These are phyloP conservation scores for Fraxinus floribunda DNA, from an alignment of 305 asterid species.

Conservation along the genomic window DNA sequence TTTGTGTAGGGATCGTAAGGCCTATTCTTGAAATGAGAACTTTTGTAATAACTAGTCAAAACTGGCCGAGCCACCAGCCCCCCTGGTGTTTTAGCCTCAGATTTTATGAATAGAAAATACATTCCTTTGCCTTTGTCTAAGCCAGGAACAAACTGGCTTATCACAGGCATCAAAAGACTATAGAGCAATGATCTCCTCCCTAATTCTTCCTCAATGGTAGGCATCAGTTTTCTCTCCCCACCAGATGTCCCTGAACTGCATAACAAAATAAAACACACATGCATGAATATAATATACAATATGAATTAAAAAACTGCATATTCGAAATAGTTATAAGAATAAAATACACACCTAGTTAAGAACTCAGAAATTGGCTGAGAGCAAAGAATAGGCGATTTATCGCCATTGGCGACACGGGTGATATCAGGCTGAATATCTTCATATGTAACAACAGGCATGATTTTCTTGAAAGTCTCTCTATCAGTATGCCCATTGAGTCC, in stretches of 20 bases:
- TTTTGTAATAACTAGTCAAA: conserved; percentile 9
- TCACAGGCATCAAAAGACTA: not conserved
- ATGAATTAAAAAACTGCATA: not conserved
- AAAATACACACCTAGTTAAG: conserved; percentile 53
- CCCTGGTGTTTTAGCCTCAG: conserved; percentile 21
- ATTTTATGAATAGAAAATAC: conserved; percentile 8
- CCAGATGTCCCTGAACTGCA: conserved; percentile 87
- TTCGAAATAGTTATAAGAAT: not conserved
- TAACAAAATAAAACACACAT: conserved; percentile 18
- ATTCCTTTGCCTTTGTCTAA: conserved; percentile 20
- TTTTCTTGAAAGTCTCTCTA: conserved; percentile 52
- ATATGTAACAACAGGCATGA: conserved; percentile 57
- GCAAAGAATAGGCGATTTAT: conserved; percentile 61
- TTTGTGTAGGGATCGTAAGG: conserved; percentile 23
- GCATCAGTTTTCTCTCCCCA: conserved; percentile 60
- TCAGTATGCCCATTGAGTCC: conserved; percentile 52
- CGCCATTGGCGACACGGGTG: conserved; percentile 73
- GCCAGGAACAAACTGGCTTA: not conserved
- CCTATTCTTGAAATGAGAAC: conserved; percentile 3
- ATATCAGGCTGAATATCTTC: conserved; percentile 69
- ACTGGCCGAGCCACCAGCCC: conserved; percentile 20
- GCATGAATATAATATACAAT: conserved; percentile 22
- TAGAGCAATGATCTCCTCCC: not conserved
- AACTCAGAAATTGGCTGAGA: conserved; percentile 69
- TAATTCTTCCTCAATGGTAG: not conserved